Base-by-base conservation (phyloP, 148 eudicot species). In the Arbutus unedo region DNA sequence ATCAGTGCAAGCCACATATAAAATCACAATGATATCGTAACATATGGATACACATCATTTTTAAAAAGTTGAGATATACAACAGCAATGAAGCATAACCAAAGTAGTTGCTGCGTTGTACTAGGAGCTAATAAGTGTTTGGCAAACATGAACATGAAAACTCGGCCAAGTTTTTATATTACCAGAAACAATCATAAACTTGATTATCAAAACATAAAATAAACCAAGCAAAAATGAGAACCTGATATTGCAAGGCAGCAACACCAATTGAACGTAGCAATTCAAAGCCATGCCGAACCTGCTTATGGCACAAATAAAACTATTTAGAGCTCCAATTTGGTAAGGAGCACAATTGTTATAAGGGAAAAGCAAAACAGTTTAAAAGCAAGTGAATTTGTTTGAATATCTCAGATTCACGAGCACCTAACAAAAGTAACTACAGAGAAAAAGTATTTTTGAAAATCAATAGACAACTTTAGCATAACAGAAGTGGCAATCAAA, bases 271-370 rank as follows among this genome's bases (percentile, higher is more conserved):
- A 59, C 86, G 92, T 79, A 88, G 77, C 47, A 82, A 53, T 64
- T 87, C 88, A 85, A 84, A 56, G 48, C 81, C 87, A 87, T 77
- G 84, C 68, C 81, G 86, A 72, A 87, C 76, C 87, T 90, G 89
- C 50, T 55, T 54, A 16, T 14, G 48, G 45, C 18, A 77, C 53
- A 49, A 54, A 51, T 14, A 31, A 76, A 55, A n/a, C 31, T 18
- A 77, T 41, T 50, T 50, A 25, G 41, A 25, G 57, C 25, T 74
- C 38, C 21, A 2, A 48, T 10, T 48, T 23, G 21, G 19, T 21
- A 53, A 51, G 15, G 15, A 21, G 44, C 9, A 62, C 18, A 56
- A 56, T 5, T 14, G 60, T 11, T 5, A 56, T 15, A 56, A 56
- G 60, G 19, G 16, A 14, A 56, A 56, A 56, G 60, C 60, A 56